Evolutionary conservation across 176 grass and related monocot genomes (phyloP).

Genomic region (Ensete ventricosum): DNA sequence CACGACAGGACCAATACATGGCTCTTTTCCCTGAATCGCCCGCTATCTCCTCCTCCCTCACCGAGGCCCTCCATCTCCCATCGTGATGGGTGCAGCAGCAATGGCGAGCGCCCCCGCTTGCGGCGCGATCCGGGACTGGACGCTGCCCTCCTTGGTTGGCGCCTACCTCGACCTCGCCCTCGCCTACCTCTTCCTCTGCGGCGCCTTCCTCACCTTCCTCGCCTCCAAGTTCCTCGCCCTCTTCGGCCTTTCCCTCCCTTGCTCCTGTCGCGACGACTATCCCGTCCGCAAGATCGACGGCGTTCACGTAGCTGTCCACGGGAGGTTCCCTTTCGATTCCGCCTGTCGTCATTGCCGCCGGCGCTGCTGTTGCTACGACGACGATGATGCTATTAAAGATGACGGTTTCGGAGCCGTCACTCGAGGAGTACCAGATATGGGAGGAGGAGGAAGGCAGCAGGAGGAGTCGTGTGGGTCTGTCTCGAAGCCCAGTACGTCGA

Average conservation of each 20-base stretch:
- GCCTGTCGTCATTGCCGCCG: not conserved
- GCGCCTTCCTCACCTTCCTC: constrained; percentile 26
- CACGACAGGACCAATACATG: too few relatives aligned
- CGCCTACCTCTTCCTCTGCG: constrained; percentile 36
- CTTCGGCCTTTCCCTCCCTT: constrained; percentile 29
- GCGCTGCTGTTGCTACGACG: not conserved
- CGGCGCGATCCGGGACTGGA: constrained; percentile 30
- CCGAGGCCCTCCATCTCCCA: not conserved
- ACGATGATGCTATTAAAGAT: not conserved
- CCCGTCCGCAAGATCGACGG: constrained; percentile 15
- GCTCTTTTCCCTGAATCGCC: too few relatives aligned
- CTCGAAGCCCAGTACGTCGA: not conserved
- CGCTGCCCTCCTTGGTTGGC: constrained; percentile 22
- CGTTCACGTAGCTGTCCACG: constrained; percentile 26
- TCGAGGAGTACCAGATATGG: not conserved
- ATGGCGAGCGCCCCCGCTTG: not conserved
- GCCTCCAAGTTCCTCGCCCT: constrained; percentile 37
- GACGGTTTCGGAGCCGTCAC: not conserved
- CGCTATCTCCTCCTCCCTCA: not conserved
- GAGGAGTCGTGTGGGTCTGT: not conserved
- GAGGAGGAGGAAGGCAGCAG: not conserved
- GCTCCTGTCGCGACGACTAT: constrained; percentile 24
- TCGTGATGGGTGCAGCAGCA: not conserved
- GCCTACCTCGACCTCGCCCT: constrained; percentile 29
- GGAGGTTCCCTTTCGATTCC: constrained; percentile 16